phyloP scores from a whole-genome alignment of 225 moss, liverwort and hornwort species.

The Takakia lepidozioides region DNA sequence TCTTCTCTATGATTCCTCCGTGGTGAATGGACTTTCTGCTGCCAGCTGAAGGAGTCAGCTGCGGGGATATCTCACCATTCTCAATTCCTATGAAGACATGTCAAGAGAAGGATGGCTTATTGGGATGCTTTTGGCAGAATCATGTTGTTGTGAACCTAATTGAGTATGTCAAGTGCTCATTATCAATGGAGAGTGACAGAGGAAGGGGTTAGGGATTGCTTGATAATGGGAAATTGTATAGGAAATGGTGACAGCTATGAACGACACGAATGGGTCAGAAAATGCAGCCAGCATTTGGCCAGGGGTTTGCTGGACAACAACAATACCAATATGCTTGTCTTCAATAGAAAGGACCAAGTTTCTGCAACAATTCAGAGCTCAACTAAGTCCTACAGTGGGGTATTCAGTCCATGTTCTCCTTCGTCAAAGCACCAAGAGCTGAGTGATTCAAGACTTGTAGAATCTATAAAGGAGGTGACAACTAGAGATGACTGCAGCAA shows the following conservation, averaged over 20 bases:
- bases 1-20: too few relatives aligned
- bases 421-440: too few relatives aligned
- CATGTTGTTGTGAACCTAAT: too few relatives aligned
- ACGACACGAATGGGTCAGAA: constrained; percentile 1
- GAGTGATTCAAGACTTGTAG: constrained; percentile 7
- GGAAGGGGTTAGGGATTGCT: too few relatives aligned
- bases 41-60: too few relatives aligned
- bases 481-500: background rate
- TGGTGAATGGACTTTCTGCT: too few relatives aligned
- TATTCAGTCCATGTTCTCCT: background rate
- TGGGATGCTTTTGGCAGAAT: too few relatives aligned
- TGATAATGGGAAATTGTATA: constrained; percentile 39
- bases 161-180: too few relatives aligned
- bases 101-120: too few relatives aligned
- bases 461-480: constrained; percentile 1
- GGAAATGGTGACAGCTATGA: constrained; percentile 3
- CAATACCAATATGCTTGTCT: constrained; percentile 1
- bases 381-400: background rate
- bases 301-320: constrained; percentile 3
- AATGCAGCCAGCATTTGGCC: constrained; percentile 1
- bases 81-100: too few relatives aligned
- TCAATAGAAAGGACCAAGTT: constrained; percentile 3
- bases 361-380: background rate
- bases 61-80: too few relatives aligned
- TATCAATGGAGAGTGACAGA: background rate